Conservation (phyloP, 2,329 filamentous ascomycete species). For the Polychaeton citri region DNA sequence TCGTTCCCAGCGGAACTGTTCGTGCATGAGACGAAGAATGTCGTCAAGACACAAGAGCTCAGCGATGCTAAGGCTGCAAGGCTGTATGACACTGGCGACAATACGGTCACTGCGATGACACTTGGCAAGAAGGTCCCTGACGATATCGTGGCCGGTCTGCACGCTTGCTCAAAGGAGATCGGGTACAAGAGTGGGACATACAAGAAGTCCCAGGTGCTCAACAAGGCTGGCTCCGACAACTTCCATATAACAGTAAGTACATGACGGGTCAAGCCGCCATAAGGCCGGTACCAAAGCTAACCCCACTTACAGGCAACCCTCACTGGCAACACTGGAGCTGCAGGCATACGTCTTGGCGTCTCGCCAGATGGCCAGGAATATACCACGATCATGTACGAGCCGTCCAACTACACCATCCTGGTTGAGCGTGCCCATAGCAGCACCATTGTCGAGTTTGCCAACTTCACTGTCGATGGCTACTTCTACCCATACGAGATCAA, state of each 20-base stretch:
- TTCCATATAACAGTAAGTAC: no score
- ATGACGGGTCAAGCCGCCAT: no score
- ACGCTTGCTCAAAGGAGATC: constrained; percentile 16
- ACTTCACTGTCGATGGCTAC: constrained; percentile 31
- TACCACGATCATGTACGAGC: constrained; percentile 32
- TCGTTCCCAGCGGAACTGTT: constrained; percentile 34
- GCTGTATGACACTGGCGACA: no score
- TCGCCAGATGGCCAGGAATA: constrained; percentile 31
- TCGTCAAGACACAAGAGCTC: constrained; percentile 25
- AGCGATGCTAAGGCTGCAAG: no score
- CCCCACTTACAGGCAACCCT: constrained; percentile 23
- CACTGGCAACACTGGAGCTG: constrained; percentile 24
- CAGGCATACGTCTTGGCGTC: constrained; percentile 29
- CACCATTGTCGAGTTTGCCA: constrained; percentile 27
- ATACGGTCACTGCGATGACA: constrained; percentile 31
- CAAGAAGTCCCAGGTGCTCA: constrained; percentile 15
- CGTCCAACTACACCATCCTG: constrained; percentile 32
- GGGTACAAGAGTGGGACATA: constrained; percentile 12
- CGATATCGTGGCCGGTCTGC: constrained; percentile 30
- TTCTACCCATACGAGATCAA: constrained; percentile 31
- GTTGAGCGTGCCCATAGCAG: constrained; percentile 32
- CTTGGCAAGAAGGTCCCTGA: constrained; percentile 30
- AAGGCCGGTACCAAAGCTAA: no score
- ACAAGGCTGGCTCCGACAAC: constrained; percentile 20
- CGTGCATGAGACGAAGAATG: constrained; percentile 28